A percentile compares a stretch with the other conserved stretches of the same genome.
Evolutionary conservation across 225 moss, liverwort and hornwort species (phyloP).

Genomic region (Anthoceros angustus): DNA sequence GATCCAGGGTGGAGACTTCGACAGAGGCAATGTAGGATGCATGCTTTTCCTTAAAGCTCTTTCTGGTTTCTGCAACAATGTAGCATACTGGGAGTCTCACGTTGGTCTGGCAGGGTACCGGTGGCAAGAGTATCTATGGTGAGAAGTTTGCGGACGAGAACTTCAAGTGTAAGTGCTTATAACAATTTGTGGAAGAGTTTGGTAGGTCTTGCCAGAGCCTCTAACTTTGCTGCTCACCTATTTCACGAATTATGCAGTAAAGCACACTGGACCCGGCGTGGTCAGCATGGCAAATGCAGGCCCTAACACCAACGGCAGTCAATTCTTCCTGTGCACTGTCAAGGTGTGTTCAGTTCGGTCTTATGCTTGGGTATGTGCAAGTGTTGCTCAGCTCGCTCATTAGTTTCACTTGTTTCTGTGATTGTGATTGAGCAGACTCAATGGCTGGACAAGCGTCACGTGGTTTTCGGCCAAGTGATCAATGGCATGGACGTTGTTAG

Average conservation of each 20-base stretch:
- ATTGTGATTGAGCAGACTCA: constrained; percentile 34
- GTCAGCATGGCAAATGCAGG: constrained; percentile 98
- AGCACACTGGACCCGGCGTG: constrained; percentile 51
- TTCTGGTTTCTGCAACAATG: background rate
- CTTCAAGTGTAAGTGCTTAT: constrained; percentile 40
- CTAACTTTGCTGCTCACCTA: constrained; percentile 7
- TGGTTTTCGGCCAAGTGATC: constrained; percentile 15
- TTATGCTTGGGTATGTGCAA: background rate
- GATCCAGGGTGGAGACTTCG: constrained; percentile 92
- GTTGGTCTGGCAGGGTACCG: constrained; percentile 41
- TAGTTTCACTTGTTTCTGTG: background rate
- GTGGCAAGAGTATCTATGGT: constrained; percentile 72
- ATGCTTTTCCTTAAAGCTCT: background rate
- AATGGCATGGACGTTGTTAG: background rate
- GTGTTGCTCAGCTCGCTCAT: background rate
- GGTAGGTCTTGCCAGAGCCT: background rate
- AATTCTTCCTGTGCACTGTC: constrained; percentile 85
- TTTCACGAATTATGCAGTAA: constrained; percentile 30
- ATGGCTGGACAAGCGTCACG: constrained; percentile 68
- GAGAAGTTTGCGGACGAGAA: constrained; percentile 59
- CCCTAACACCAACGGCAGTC: constrained; percentile 79
- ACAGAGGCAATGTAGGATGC: constrained; percentile 40
- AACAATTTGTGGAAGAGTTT: background rate
- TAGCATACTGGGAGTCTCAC: background rate
- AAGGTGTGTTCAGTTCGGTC: constrained; percentile 14